Evolutionary conservation across 176 grass and related monocot species (phyloP).

Genomic region (Oryza meyeriana): DNA sequence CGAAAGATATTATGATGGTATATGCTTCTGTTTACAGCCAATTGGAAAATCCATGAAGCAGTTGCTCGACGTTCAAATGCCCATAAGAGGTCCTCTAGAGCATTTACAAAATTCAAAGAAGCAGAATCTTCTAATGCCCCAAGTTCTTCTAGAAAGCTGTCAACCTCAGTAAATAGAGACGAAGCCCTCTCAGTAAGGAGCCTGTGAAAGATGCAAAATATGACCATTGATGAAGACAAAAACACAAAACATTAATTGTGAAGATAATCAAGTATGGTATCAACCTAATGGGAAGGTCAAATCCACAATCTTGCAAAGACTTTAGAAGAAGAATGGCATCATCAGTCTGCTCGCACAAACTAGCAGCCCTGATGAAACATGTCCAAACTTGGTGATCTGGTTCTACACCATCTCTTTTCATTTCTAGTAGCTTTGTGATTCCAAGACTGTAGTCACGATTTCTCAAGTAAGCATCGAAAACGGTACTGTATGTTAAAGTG

Average conservation of each 20-base stretch:
- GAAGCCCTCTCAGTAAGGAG: slow-evolving; percentile 61
- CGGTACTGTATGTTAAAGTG: slow-evolving; percentile 83
- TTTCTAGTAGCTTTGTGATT: slow-evolving; percentile 66
- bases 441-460: slow-evolving; percentile 71
- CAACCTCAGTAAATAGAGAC: slow-evolving; percentile 48
- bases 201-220: slow-evolving; percentile 52
- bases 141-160: slow-evolving; percentile 59
- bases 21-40: slow-evolving; percentile 76
- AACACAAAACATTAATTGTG: slow-evolving; percentile 10
- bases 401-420: slow-evolving; percentile 78
- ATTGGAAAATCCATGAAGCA: slow-evolving; percentile 83
- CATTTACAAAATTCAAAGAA: slow-evolving; percentile 94
- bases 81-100: slow-evolving; percentile 85
- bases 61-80: slow-evolving; percentile 84
- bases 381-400: slow-evolving; percentile 94
- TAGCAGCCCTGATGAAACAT: slow-evolving; percentile 89
- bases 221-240: neutral
- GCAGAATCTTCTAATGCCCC: slow-evolving; percentile 56
- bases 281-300: slow-evolving; percentile 89
- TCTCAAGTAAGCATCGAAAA: slow-evolving; percentile 89
- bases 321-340: slow-evolving; percentile 72
- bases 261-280: slow-evolving; percentile 8
- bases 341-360: slow-evolving; percentile 74
- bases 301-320: slow-evolving; percentile 67
- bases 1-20: slow-evolving; percentile 74